Evolutionary conservation across 179 eudicot species (phyloP).

Genomic region (Beta corolliflora): DNA sequence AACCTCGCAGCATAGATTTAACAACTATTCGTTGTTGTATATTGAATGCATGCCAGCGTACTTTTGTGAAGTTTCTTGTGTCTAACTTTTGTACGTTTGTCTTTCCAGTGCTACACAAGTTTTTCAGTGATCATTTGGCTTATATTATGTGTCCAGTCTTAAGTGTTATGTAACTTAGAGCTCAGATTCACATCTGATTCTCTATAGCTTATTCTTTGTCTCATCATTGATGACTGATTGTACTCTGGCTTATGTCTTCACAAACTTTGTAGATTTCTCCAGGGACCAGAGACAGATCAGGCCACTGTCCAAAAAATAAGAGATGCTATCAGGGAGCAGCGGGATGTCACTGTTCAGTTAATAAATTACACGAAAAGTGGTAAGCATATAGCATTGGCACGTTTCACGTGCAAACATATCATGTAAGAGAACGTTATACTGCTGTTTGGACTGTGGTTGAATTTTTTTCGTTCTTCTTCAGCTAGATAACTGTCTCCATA

Average conservation of each 20-base stretch:
- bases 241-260: constrained; percentile 11
- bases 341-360: constrained; percentile 54
- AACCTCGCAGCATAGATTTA: neutral
- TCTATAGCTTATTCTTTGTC: neutral
- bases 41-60: neutral
- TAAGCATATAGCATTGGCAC: constrained; percentile 21
- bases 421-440: neutral
- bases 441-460: neutral
- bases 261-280: constrained; percentile 44
- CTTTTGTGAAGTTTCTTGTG: neutral
- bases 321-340: constrained; percentile 55
- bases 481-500: neutral
- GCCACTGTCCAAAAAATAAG: constrained; percentile 51
- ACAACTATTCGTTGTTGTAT: neutral
- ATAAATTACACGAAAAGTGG: constrained; percentile 59
- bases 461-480: neutral
- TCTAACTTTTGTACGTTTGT: neutral
- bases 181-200: neutral
- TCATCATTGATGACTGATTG: neutral
- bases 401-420: neutral
- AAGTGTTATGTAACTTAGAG: neutral
- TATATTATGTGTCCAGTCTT: neutral
- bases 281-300: constrained; percentile 60
- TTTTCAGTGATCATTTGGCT: neutral
- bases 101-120: neutral